A percentile compares a stretch with the other conserved stretches of the same genome.
Evolutionary conservation across 2,329 filamentous ascomycete species (phyloP).

Genomic region (Cercospora zeina): DNA sequence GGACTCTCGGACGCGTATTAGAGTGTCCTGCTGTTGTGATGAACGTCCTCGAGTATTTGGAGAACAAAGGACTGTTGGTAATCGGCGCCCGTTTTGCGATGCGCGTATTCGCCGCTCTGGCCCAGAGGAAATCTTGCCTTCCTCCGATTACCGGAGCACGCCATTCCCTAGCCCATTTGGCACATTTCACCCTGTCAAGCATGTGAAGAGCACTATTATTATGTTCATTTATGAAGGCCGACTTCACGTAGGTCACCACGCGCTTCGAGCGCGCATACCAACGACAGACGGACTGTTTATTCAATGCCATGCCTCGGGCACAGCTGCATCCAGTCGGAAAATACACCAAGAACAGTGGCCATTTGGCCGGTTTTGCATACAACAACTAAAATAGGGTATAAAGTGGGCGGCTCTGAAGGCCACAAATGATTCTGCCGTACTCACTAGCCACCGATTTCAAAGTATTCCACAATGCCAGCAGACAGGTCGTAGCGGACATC

Average conservation of each 20-base stretch:
- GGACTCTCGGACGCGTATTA: neutral
- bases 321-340: neutral
- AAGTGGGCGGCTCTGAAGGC: slow-evolving; percentile 6
- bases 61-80: neutral
- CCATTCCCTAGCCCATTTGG: slow-evolving; percentile 5
- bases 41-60: neutral
- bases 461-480: neutral
- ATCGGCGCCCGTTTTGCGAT: neutral
- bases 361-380: slow-evolving; percentile 10
- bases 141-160: slow-evolving; percentile 10
- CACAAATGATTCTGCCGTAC: slow-evolving; percentile 2
- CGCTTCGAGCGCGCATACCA: neutral
- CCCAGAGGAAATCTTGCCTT: neutral
- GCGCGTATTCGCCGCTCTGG: slow-evolving; percentile 9
- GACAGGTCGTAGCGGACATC: neutral
- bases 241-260: neutral
- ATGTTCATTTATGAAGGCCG: neutral
- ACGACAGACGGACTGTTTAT: neutral
- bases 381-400: slow-evolving; percentile 22
- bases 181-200: neutral
- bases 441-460: neutral
- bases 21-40: neutral
- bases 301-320: neutral
- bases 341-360: neutral
- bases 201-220: slow-evolving; percentile 4